phyloP scores from a whole-genome alignment of 345 rosid genomes.

The Trapa bicornis region DNA sequence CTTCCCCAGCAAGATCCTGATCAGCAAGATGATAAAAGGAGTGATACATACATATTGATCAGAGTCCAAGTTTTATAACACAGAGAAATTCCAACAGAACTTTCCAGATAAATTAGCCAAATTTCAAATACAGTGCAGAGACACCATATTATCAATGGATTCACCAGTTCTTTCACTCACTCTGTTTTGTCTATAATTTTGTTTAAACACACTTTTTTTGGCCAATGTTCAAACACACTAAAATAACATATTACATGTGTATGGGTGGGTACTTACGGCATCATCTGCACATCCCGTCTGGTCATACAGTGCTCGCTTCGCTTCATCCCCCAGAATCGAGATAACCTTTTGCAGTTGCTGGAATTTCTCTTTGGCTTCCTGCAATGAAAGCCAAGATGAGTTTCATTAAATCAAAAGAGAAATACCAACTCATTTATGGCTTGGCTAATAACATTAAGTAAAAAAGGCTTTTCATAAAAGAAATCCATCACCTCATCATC shows the following conservation, averaged over 20 bases:
- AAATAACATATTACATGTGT: not conserved
- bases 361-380: conserved; percentile 95
- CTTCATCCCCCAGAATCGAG: conserved; percentile 77
- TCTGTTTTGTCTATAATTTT: not conserved
- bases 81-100: not conserved
- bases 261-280: conserved; percentile 43
- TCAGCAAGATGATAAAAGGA: conserved; percentile 8
- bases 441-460: too few species aligned
- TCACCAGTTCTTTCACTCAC: not conserved
- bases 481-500: conserved; percentile 54
- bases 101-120: not conserved
- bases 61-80: not conserved
- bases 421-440: not conserved
- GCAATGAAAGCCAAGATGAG: conserved; percentile 3
- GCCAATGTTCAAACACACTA: not conserved
- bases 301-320: conserved; percentile 69
- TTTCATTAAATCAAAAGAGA: not conserved
- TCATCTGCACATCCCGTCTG: conserved; percentile 87
- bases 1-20: conserved; percentile 80
- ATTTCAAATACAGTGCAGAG: not conserved
- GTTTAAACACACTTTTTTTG: not conserved
- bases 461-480: not conserved
- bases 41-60: not conserved
- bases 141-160: not conserved
- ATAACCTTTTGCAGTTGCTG: conserved; percentile 93